Conservation (phyloP, 768 basidiomycete species). For the Leccinum barrowsii region DNA sequence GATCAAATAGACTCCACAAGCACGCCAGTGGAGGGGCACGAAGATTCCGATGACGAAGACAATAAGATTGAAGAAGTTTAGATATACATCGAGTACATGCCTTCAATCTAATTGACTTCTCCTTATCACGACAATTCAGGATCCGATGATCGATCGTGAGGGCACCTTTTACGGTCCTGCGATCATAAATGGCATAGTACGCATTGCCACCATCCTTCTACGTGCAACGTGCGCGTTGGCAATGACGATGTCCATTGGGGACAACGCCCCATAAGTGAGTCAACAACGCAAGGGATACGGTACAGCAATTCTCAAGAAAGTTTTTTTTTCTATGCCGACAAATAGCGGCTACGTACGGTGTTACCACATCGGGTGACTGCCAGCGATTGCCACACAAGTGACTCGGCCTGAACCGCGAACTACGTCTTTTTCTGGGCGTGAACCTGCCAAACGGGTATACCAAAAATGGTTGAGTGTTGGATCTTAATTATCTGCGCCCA, state of each 20-base stretch:
- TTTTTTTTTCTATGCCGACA: slow-evolving; percentile 13
- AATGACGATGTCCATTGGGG: neutral
- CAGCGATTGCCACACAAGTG: neutral
- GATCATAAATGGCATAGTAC: neutral
- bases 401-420: slow-evolving; percentile 2
- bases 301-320: slow-evolving; percentile 21
- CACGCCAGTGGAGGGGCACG: slow-evolving; percentile 18
- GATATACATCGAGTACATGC: slow-evolving; percentile 18
- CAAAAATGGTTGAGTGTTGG: slow-evolving; percentile 1
- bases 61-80: slow-evolving; percentile 75
- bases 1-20: slow-evolving; percentile 33
- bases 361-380: slow-evolving; percentile 15
- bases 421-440: neutral
- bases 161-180: neutral
- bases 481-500: neutral
- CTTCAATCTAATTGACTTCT: slow-evolving; percentile 9
- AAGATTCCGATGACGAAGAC: slow-evolving; percentile 58
- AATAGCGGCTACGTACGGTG: slow-evolving; percentile 20
- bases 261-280: slow-evolving; percentile 21
- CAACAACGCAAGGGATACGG: slow-evolving; percentile 12
- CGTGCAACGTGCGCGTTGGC: neutral
- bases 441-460: slow-evolving; percentile 1
- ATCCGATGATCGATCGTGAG: neutral
- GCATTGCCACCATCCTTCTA: neutral
- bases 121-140: neutral